Conservation (phyloP, 78 protist genomes). For the Abeoforma whisleri region DNA sequence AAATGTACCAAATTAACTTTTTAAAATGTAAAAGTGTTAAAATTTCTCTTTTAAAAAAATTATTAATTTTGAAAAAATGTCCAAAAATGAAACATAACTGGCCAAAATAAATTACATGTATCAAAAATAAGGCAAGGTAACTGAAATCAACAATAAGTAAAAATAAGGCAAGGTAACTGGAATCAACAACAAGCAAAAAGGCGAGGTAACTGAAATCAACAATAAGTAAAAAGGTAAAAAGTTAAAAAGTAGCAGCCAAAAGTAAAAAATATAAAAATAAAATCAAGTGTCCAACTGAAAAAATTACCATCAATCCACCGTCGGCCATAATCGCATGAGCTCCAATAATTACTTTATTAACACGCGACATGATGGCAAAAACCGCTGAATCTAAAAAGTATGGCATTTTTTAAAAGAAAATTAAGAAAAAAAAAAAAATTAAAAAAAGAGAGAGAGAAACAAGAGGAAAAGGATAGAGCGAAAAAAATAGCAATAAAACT, state of each 20-base stretch:
- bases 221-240: too few relatives aligned
- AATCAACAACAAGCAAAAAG: too few relatives aligned
- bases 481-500: slow-evolving; percentile 9
- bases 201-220: too few relatives aligned
- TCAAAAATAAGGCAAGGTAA: too few relatives aligned
- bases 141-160: too few relatives aligned
- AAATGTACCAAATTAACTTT: too few relatives aligned
- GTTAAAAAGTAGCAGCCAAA: background rate
- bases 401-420: background rate
- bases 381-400: slow-evolving; percentile 58
- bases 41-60: too few relatives aligned
- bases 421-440: background rate
- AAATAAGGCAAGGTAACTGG: too few relatives aligned
- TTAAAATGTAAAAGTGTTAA: too few relatives aligned
- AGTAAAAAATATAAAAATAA: background rate
- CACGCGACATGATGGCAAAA: slow-evolving; percentile 85
- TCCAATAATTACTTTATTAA: slow-evolving; percentile 71
- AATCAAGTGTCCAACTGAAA: background rate
- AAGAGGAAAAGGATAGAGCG: background rate
- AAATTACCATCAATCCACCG: slow-evolving; percentile 77
- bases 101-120: too few relatives aligned
- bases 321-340: slow-evolving; percentile 78
- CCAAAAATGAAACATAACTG: too few relatives aligned
- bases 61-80: too few relatives aligned
- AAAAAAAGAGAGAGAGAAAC: slow-evolving; percentile 14